phyloP scores from a whole-genome alignment of 441 rosid species.

The Brassica balearica region DNA sequence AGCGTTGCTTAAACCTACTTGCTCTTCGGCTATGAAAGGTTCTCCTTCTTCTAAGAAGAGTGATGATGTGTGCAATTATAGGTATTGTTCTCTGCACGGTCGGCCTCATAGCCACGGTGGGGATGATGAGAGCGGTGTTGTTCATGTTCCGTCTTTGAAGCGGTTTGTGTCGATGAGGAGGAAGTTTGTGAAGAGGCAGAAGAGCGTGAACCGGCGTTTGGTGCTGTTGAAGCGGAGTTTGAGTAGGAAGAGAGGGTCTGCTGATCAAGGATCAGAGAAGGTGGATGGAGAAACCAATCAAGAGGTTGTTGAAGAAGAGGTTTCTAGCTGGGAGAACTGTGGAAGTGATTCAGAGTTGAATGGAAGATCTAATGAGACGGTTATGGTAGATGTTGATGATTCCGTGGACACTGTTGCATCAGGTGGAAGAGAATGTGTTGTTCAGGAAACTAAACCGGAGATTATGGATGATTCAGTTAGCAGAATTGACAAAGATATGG shows the following conservation, averaged over 20 bases:
- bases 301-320: constrained; percentile 33
- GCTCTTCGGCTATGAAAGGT: constrained; percentile 82
- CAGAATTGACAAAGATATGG: constrained; percentile 41
- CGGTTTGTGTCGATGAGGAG: constrained; percentile 72
- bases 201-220: constrained; percentile 54
- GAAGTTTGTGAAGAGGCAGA: constrained; percentile 56
- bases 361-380: constrained; percentile 6
- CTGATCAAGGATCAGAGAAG: constrained; percentile 36
- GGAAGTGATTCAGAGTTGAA: constrained; percentile 22
- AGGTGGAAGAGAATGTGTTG: constrained; percentile 1
- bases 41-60: constrained; percentile 51
- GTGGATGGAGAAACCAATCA: constrained; percentile 27
- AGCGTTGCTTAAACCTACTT: constrained; percentile 62
- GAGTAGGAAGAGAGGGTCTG: constrained; percentile 49
- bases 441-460: constrained; percentile 25
- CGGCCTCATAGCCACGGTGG: constrained; percentile 45
- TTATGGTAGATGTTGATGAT: constrained; percentile 29
- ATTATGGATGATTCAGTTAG: constrained; percentile 26
- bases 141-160: constrained; percentile 54
- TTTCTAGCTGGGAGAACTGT: constrained; percentile 26
- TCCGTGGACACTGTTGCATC: constrained; percentile 12
- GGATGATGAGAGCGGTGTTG: background rate
- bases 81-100: constrained; percentile 91
- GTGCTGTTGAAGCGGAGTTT: constrained; percentile 43
- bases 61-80: constrained; percentile 60